phyloP scores from a whole-genome alignment of 345 rosid species.

The Populus alba region DNA sequence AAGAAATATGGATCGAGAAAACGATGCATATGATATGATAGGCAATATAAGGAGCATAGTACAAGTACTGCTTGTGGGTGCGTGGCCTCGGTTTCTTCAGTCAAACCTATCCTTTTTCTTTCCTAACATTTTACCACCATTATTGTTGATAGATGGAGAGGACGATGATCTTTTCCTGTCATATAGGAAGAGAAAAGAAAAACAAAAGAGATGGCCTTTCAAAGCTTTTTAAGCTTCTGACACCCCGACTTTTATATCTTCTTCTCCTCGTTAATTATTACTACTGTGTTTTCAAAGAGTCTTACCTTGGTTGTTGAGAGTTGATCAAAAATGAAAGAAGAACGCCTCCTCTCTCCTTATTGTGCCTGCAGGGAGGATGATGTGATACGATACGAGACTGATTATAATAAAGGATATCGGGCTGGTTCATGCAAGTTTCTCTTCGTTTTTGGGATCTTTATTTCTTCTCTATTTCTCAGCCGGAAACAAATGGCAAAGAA shows the following conservation, averaged over 20 bases:
- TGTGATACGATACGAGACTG: neutral
- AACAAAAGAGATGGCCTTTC: neutral
- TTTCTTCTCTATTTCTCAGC: slow-evolving; percentile 20
- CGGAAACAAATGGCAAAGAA: slow-evolving; percentile 42
- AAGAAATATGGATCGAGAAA: neutral
- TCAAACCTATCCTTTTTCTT: slow-evolving; percentile 41
- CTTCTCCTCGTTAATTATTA: neutral
- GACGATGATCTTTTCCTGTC: neutral
- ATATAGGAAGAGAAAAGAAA: neutral
- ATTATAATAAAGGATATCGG: neutral
- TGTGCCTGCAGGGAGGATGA: neutral
- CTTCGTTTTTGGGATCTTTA: slow-evolving; percentile 13
- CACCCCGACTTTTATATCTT: neutral
- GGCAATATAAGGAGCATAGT: slow-evolving; percentile 5
- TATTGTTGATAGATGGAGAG: neutral
- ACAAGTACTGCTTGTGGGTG: slow-evolving; percentile 13
- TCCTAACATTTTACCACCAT: neutral
- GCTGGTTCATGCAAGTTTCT: slow-evolving; percentile 40
- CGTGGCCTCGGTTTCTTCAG: slow-evolving; percentile 37
- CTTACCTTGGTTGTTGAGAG: neutral
- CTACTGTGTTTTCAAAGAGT: neutral
- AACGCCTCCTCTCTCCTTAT: neutral
- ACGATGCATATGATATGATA: neutral
- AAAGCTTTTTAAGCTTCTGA: neutral
- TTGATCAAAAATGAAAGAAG: neutral